Base-by-base conservation (phyloP, 192 early-diverging fungal genomes). In the Geranomyces variabilis region DNA sequence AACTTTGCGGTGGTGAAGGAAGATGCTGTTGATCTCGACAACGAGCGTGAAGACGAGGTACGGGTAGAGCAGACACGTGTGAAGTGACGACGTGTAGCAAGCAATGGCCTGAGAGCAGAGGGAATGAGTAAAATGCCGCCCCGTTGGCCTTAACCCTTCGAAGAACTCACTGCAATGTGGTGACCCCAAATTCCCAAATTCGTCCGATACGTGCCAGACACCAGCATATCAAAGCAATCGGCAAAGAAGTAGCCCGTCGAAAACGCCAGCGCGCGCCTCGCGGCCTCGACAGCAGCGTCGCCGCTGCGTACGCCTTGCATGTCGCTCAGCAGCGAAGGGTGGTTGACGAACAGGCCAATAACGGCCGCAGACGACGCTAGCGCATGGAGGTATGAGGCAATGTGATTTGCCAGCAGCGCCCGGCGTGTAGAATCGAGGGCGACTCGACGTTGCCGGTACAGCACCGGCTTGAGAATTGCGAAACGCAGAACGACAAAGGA, bases 171-270 rank as follows among this genome's bases (percentile, higher is more conserved):
- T 0, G 36, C 66, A 56, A 56, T 15, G 22, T 68, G 66, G 36
- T 68, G 66, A 9, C 29, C 66, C 66, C 66, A 68, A 33, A 68
- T 56, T 29, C 66, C 66, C 31, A 68, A 56, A 56, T 68, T 68
- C n/a, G 26, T 28, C 2, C 45, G 10, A 56, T 68, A 68, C 47
- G 51, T 48, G 24, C 66, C 48, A 14, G 43, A 55, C 29, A 68
- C 33, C 29, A 41, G 13, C 66, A 68, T 68, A 8, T 68, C 66
- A 15, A 51, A 49, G 34, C 66, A 68, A 55, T 68, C 66, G 15
- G 48, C 66, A 29, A 56, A 36, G 30, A 68, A 68, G 34, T 68
- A 68, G 6, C 66, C 66, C 4, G 66, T 33, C 0, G 66, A 68
- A 31, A 68, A 68, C 21, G 66, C 66, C 51, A 68, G 28, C 19